Evolutionary conservation across 148 eudicot genomes (phyloP).

Genomic region (Drosera capensis): DNA sequence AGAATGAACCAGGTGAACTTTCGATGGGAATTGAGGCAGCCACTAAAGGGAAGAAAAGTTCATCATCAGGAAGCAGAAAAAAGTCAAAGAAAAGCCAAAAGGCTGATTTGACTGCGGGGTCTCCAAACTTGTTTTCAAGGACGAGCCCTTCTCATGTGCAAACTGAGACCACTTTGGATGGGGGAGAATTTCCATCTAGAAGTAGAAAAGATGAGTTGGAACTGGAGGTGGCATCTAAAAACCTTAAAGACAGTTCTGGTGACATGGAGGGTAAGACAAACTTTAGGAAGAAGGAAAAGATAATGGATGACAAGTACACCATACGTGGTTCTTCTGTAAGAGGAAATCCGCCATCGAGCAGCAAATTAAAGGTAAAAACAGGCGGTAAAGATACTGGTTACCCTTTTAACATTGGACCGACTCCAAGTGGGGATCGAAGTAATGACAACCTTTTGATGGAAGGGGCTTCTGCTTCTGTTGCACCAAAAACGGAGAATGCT

Average conservation of each 20-base stretch:
- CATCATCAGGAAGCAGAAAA: constrained; percentile 14
- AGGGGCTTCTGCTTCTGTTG: constrained; percentile 8
- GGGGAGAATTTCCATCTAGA: constrained; percentile 5
- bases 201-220: constrained; percentile 12
- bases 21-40: constrained; percentile 5
- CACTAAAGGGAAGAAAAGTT: constrained; percentile 9
- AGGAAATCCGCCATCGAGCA: constrained; percentile 11
- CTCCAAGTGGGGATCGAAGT: constrained; percentile 7
- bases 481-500: constrained; percentile 8
- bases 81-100: constrained; percentile 13
- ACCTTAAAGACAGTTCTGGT: not conserved
- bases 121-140: constrained; percentile 9
- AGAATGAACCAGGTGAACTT: constrained; percentile 8
- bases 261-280: constrained; percentile 5
- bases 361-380: constrained; percentile 15
- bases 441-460: constrained; percentile 6
- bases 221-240: constrained; percentile 10
- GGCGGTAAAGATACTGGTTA: constrained; percentile 6
- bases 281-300: constrained; percentile 12
- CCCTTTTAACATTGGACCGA: constrained; percentile 5
- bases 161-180: constrained; percentile 2
- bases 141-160: constrained; percentile 8
- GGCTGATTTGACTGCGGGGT: constrained; percentile 6
- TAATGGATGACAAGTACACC: constrained; percentile 8
- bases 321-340: constrained; percentile 10